Evolutionary conservation across 768 basidiomycete species (phyloP).

Genomic region (Hemileccinum impolitum): DNA sequence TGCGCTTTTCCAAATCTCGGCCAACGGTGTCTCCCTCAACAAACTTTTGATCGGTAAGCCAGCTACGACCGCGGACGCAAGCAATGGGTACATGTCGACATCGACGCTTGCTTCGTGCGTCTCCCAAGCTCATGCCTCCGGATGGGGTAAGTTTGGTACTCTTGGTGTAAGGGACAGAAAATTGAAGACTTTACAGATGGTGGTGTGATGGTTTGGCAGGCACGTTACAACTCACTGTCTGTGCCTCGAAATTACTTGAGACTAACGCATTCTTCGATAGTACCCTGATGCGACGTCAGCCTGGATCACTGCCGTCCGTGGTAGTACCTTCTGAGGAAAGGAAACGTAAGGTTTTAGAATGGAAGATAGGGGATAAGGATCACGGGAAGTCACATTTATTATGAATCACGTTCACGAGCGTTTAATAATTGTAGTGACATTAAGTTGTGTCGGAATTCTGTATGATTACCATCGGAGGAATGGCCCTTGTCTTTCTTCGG

Average conservation of each 20-base stretch:
- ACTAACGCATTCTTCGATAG: constrained; percentile 11
- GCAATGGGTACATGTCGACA: constrained; percentile 54
- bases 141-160: constrained; percentile 56
- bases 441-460: too few relatives aligned
- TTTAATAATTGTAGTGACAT: too few relatives aligned
- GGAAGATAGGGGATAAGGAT: too few relatives aligned
- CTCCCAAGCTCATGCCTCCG: constrained; percentile 51
- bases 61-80: constrained; percentile 37
- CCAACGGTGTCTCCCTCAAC: constrained; percentile 39
- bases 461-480: too few relatives aligned
- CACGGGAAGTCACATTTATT: too few relatives aligned
- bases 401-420: too few relatives aligned
- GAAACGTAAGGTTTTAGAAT: too few relatives aligned
- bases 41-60: constrained; percentile 59
- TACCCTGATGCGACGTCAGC: constrained; percentile 35
- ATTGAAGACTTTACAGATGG: constrained; percentile 20
- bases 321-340: background rate
- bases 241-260: background rate
- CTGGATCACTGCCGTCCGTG: constrained; percentile 32
- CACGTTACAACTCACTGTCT: constrained; percentile 7
- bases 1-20: constrained; percentile 47
- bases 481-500: too few relatives aligned
- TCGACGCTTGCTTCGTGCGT: constrained; percentile 56
- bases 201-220: constrained; percentile 41
- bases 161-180: background rate